Base-by-base conservation (phyloP, 2,329 filamentous ascomycete genomes). In the Zymoseptoria crescenta region DNA sequence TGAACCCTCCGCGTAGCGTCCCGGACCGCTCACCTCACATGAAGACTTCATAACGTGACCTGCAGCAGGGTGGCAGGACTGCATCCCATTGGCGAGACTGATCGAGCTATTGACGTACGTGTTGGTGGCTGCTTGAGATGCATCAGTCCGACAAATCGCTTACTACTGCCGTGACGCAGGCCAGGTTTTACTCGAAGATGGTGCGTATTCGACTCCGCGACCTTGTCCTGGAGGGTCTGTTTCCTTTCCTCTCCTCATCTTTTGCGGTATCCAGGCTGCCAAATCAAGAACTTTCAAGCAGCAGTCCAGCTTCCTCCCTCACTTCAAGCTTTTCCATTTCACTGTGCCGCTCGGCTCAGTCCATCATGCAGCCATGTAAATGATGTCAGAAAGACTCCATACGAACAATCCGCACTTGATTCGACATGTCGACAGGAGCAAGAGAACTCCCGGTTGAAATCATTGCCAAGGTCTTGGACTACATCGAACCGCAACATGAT, bases 401-500 rank as follows among this genome's bases (percentile, higher is more conserved):
- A 45, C 16, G 13, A n/a, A 45, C 13, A 13, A n/a, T 3, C 35
- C 35, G 35, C 35, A 13, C 13, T 16, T 45, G 35, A 13, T 45
- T 45, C 35, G 35, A 45, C 10, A 45, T 45, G 35, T 45, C 35
- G 35, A 45, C 35, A 16, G 13, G 35, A 45, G 35, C n/a, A 45
- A 45, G 35, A 45, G 49, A 51, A 19, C 49, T 51, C 20, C 60
- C 60, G 61, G 79, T 79, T 65, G 79, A 81, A 67, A 72, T 82
- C 55, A 72, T 81, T 54, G 74, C 75, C 59, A 74, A 76, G 58
- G 79, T 82, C 27, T 73, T 82, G 64, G 78, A 80, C 66, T 73
- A 79, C 64, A 76, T 83, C 64, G 77, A 78, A 57, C 75, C 76
- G n/a, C 78, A 81, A 62, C 75, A 78, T 35, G 77, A 80, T 52